phyloP scores from a whole-genome alignment of 2,329 filamentous ascomycete species.

The Pestalotiopsis sp. region DNA sequence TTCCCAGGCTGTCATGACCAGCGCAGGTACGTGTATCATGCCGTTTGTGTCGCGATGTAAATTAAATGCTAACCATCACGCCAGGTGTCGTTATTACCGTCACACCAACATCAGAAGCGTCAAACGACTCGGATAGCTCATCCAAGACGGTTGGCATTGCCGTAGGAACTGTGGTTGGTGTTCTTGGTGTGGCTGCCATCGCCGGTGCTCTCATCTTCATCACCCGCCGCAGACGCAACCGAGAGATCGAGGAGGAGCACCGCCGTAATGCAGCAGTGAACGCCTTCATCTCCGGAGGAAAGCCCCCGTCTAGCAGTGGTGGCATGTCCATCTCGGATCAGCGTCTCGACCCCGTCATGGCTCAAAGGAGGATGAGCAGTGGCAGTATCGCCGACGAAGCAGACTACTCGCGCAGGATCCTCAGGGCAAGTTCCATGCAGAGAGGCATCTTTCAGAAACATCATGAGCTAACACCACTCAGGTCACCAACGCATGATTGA shows the following conservation, averaged over 20 bases:
- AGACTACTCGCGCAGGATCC: conserved; percentile 93
- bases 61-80: conserved; percentile 6
- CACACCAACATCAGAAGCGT: conserved; percentile 26
- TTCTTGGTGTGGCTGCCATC: conserved; percentile 67
- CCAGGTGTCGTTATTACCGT: conserved; percentile 16
- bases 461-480: conserved; percentile 16
- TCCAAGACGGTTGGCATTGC: conserved; percentile 83
- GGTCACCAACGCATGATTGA: conserved; percentile 35
- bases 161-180: conserved; percentile 82
- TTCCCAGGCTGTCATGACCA: conserved; percentile 18
- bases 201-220: conserved; percentile 72
- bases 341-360: conserved; percentile 83
- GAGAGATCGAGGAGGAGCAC: conserved; percentile 81
- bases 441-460: neutral
- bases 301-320: conserved; percentile 63
- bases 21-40: conserved; percentile 2
- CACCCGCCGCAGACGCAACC: conserved; percentile 73
- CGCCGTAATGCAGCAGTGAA: conserved; percentile 78
- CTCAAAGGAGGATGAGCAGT: conserved; percentile 81
- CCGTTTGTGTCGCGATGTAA: neutral
- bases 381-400: conserved; percentile 97
- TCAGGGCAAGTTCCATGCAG: conserved; percentile 67
- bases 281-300: conserved; percentile 68
- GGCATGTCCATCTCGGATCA: conserved; percentile 75
- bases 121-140: conserved; percentile 31